Conservation (phyloP, 2,329 filamentous ascomycete genomes). For the Trichocomaceae sp. region DNA sequence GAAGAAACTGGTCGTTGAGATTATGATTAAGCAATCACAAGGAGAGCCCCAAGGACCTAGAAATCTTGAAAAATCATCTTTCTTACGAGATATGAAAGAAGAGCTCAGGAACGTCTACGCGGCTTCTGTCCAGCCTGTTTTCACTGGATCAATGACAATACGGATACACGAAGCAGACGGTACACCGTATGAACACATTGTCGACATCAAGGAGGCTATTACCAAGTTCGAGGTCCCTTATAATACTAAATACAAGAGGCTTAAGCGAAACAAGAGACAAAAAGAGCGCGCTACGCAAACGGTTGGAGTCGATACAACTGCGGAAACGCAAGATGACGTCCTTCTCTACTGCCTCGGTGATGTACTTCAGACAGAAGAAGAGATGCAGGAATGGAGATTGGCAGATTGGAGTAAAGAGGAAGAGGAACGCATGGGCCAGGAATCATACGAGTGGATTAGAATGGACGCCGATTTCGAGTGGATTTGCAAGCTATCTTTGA, state of each 20-base stretch:
- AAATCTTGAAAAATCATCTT: conserved; percentile 64
- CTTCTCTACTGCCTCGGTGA: conserved; percentile 89
- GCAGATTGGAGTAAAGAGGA: conserved; percentile 85
- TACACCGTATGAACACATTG: conserved; percentile 95
- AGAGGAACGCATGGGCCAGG: conserved; percentile 84
- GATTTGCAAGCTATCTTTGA: conserved; percentile 76
- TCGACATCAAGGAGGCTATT: conserved; percentile 82
- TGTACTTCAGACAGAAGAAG: conserved; percentile 74
- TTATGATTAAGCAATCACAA: conserved; percentile 76
- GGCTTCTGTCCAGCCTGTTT: conserved; percentile 66
- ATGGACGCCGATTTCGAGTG: conserved; percentile 98
- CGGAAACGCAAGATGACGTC: conserved; percentile 68
- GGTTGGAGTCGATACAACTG: conserved; percentile 55
- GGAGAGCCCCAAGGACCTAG: conserved; percentile 49
- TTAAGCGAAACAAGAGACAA: conserved; percentile 79
- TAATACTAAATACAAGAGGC: conserved; percentile 96
- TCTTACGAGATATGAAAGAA: conserved; percentile 80
- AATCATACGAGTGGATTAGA: conserved; percentile 97
- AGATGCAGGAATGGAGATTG: conserved; percentile 75
- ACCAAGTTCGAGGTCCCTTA: conserved; percentile 93
- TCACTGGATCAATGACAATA: conserved; percentile 95
- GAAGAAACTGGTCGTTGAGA: conserved; percentile 90
- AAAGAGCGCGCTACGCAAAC: conserved; percentile 67
- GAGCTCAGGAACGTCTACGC: conserved; percentile 62
- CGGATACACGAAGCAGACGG: conserved; percentile 97